Evolutionary conservation across 164 flowering plant species (phyloP), one percentile per base, ranked within the genome.

Genomic region (Macadamia integrifolia): DNA sequence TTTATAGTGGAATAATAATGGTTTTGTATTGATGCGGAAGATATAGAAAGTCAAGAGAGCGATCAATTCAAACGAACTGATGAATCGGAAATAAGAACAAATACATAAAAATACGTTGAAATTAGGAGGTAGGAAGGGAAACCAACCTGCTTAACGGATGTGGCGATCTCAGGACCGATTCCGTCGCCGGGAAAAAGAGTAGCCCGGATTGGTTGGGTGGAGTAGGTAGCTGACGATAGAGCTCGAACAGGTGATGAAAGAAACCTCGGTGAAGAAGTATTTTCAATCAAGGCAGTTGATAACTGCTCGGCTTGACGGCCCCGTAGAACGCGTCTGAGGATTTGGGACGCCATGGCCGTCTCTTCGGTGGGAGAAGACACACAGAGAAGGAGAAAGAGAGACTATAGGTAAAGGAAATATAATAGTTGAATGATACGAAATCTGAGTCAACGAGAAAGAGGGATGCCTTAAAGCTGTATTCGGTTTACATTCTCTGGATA

Each of bases 151-250:
- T 87, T 89, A 50, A 93, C 97, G 66, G 98, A 82, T 17, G 85
- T 87, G 17, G 98, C 92, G 74, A 93, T 89, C 80, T 89, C 96
- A 35, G 98, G 98, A 17, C 98, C 98, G 78, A 93, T 89, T 13
- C 98, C 98, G 64, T 93, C 98, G 75, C 97, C 98, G 65, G 98
- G 97, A 73, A 93, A 91, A 56, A 92, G 86, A 62, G 97, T 92
- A 44, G 92, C 97, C 52, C 72, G 78, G 77, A 90, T 90, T 69
- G 85, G 82, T 53, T 75, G 32, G 50, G 79, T 65, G 4, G 67
- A 46, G 52, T 71, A 70, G 29, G 61, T 64, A 1, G 68, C 66
- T 9, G 84, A 73, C 6, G 82, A 85, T 71, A 83, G 79, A 59
- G 65, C 35, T 13, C 80, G 79, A 58, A 29, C 35, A 52, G 58